Percentiles rank a stretch among this genome's conserved stretches.
Evolutionary conservation across 129 eudicot genomes (phyloP).

Genomic region (Arctium lappa): DNA sequence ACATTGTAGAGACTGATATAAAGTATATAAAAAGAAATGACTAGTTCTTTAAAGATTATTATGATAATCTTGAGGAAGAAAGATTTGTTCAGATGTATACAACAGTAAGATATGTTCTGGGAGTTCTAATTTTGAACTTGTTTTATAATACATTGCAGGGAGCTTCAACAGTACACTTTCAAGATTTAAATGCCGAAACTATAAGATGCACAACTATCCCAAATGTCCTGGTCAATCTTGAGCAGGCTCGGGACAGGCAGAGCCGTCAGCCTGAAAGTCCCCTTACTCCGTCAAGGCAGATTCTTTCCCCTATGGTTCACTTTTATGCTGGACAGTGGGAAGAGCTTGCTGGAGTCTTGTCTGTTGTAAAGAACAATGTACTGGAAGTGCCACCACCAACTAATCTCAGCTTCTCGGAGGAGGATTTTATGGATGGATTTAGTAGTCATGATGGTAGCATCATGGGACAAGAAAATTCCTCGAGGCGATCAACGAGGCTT

Average conservation of each 20-base stretch:
- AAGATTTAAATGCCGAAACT: slow-evolving; percentile 64
- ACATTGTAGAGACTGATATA: not conserved
- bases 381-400: slow-evolving; percentile 44
- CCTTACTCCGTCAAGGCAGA: slow-evolving; percentile 65
- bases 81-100: not conserved
- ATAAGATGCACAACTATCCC: slow-evolving; percentile 73
- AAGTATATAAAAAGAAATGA: not conserved
- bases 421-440: slow-evolving; percentile 54
- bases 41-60: not conserved
- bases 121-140: not conserved
- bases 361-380: slow-evolving; percentile 40
- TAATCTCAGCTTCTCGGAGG: slow-evolving; percentile 66
- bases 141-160: slow-evolving; percentile 42
- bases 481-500: slow-evolving; percentile 51
- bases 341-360: slow-evolving; percentile 55
- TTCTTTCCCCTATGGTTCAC: slow-evolving; percentile 47
- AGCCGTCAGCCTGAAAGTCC: slow-evolving; percentile 62
- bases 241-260: slow-evolving; percentile 70
- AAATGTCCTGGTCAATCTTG: slow-evolving; percentile 64
- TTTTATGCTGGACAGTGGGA: slow-evolving; percentile 86
- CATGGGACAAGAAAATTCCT: slow-evolving; percentile 42
- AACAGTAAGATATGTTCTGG: not conserved
- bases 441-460: slow-evolving; percentile 74
- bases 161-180: slow-evolving; percentile 73
- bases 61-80: not conserved